Conservation (phyloP, 83 land plant genomes). For the Isoetes engelmannii region DNA sequence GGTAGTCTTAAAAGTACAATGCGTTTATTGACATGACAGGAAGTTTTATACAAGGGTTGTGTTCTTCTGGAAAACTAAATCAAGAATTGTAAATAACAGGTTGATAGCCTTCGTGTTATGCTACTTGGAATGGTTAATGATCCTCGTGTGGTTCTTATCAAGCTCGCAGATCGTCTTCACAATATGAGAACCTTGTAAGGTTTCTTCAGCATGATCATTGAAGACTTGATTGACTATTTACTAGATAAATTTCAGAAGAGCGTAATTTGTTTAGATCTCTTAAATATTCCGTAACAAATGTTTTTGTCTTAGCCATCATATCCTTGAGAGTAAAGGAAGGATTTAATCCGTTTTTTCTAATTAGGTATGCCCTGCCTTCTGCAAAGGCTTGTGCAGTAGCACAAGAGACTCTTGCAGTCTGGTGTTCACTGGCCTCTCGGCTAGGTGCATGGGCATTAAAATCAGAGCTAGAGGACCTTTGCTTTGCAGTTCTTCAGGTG, state of each 20-base stretch:
- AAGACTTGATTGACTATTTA: not conserved
- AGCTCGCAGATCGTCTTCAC: slow-evolving; percentile 95
- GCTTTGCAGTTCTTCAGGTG: slow-evolving; percentile 95
- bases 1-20: not conserved
- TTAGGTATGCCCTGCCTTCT: slow-evolving; percentile 72
- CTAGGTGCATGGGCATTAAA: slow-evolving; percentile 92
- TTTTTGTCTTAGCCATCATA: too few relatives aligned
- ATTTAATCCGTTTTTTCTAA: too few relatives aligned
- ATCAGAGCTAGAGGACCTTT: slow-evolving; percentile 92
- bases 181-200: slow-evolving; percentile 94
- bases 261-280: too few relatives aligned
- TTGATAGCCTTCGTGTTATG: slow-evolving; percentile 78
- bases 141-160: slow-evolving; percentile 94
- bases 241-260: too few relatives aligned
- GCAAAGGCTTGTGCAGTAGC: slow-evolving; percentile 92
- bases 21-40: not conserved
- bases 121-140: slow-evolving; percentile 96
- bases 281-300: too few relatives aligned
- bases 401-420: slow-evolving; percentile 82
- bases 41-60: not conserved
- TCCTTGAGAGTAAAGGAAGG: too few relatives aligned
- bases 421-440: slow-evolving; percentile 97
- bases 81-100: slow-evolving; percentile 33
- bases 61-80: not conserved
- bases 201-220: slow-evolving; percentile 6